Evolutionary conservation across 73 alveolate species (phyloP).

Genomic region (Stentor roeselii): DNA sequence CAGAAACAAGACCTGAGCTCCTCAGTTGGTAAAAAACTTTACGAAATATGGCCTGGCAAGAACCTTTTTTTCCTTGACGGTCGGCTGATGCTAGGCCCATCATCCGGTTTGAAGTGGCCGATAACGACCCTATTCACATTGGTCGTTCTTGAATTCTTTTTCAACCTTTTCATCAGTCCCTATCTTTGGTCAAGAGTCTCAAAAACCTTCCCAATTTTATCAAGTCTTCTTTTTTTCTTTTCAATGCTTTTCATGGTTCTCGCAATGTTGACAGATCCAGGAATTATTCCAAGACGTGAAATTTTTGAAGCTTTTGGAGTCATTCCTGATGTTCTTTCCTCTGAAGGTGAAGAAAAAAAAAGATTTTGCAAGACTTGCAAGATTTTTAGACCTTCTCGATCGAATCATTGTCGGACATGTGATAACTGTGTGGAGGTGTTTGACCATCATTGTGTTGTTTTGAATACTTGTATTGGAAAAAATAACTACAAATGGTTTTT

Average conservation of each 20-base stretch:
- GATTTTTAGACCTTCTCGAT: conserved; percentile 87
- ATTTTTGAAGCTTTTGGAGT: conserved; percentile 38
- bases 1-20: background rate
- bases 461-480: conserved; percentile 96
- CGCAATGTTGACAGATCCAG: conserved; percentile 57
- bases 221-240: conserved; percentile 31
- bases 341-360: background rate
- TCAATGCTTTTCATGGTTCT: conserved; percentile 38
- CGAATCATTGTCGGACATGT: conserved; percentile 95
- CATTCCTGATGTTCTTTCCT: conserved; percentile 22
- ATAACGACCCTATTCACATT: conserved; percentile 39
- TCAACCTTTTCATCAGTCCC: conserved; percentile 42
- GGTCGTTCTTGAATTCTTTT: conserved; percentile 33
- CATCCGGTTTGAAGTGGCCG: conserved; percentile 30
- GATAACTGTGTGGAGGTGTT: conserved; percentile 94
- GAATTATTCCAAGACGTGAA: conserved; percentile 53
- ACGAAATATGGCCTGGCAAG: conserved; percentile 49
- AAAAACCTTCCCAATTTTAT: conserved; percentile 32
- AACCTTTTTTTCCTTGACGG: conserved; percentile 47
- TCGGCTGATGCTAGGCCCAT: conserved; percentile 53
- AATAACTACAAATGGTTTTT: conserved; percentile 49
- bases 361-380: conserved; percentile 92
- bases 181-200: conserved; percentile 40
- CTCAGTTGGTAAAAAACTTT: background rate
- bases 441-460: conserved; percentile 97